Conservation (phyloP, 1,284 basidiomycete species). For the Ceratobasidium sp. region DNA sequence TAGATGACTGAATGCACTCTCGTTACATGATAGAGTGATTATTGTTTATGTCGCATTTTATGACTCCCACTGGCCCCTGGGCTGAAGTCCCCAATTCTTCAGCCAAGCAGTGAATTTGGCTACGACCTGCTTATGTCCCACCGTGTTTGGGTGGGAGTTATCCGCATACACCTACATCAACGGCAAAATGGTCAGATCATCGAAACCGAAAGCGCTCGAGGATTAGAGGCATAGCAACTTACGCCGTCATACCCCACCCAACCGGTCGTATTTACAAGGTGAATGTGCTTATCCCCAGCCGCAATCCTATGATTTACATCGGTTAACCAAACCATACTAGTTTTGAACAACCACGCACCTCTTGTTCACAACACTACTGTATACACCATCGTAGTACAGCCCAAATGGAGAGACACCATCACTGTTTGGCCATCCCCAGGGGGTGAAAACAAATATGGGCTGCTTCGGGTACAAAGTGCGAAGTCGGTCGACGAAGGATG, state of each 20-base stretch:
- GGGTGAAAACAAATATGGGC: constrained; percentile 66
- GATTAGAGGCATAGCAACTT: constrained; percentile 19
- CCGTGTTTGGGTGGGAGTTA: constrained; percentile 63
- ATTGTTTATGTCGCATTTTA: neutral
- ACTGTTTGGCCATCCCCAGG: constrained; percentile 68
- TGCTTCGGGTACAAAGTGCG: constrained; percentile 60
- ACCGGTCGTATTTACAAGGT: constrained; percentile 67
- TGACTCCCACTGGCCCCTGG: constrained; percentile 50
- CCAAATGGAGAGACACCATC: constrained; percentile 56
- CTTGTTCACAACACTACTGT: constrained; percentile 59
- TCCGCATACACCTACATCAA: constrained; percentile 49
- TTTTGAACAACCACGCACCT: constrained; percentile 53
- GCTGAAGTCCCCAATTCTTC: constrained; percentile 58
- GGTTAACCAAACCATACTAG: neutral
- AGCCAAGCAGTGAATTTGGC: constrained; percentile 60
- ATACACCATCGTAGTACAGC: constrained; percentile 63
- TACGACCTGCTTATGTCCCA: constrained; percentile 63
- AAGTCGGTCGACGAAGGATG: constrained; percentile 59
- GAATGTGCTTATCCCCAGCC: constrained; percentile 61
- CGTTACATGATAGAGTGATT: too few relatives aligned
- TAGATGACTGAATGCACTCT: too few relatives aligned
- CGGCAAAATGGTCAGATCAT: neutral
- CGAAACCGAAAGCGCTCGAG: neutral
- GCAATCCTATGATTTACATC: constrained; percentile 50
- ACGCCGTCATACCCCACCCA: constrained; percentile 65